A percentile compares a stretch with the other conserved stretches of the same genome.
Evolutionary conservation across 2,329 filamentous ascomycete genomes (phyloP).

Genomic region (Leptoxyphium fumago): DNA sequence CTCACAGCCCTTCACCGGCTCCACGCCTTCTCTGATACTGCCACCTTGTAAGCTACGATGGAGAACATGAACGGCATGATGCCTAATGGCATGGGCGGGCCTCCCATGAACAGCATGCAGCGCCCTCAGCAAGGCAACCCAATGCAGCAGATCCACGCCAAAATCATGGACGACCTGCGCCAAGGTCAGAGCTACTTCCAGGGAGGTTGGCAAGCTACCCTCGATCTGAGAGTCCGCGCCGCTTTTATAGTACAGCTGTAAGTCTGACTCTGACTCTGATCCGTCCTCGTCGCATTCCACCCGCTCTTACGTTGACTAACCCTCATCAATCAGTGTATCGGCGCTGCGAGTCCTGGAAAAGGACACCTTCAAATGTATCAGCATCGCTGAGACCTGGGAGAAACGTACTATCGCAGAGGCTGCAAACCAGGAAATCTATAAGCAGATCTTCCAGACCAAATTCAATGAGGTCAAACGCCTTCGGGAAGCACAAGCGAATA

Average conservation of each 20-base stretch:
- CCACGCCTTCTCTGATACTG: no score
- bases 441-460: slow-evolving; percentile 12
- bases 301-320: slow-evolving; percentile 3
- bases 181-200: slow-evolving; percentile 7
- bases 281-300: background rate
- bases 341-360: slow-evolving; percentile 10
- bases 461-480: slow-evolving; percentile 6
- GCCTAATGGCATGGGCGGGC: slow-evolving; percentile 5
- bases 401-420: slow-evolving; percentile 9
- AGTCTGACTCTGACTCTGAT: slow-evolving; percentile 15
- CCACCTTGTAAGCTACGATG: background rate
- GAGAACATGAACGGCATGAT: slow-evolving; percentile 3
- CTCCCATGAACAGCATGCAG: slow-evolving; percentile 13
- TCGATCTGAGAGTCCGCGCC: slow-evolving; percentile 16
- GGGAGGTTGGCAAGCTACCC: slow-evolving; percentile 19
- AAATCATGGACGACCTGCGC: slow-evolving; percentile 13
- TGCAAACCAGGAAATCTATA: slow-evolving; percentile 14
- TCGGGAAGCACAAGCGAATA: background rate
- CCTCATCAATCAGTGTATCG: slow-evolving; percentile 6
- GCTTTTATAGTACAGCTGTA: slow-evolving; percentile 19
- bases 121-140: slow-evolving; percentile 12
- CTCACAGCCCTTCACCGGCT: no score
- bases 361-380: slow-evolving; percentile 11
- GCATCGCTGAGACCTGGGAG: slow-evolving; percentile 15
- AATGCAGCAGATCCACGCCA: slow-evolving; percentile 11